phyloP scores from a whole-genome alignment of 768 basidiomycete species.

The Pisolithus marmoratus region DNA sequence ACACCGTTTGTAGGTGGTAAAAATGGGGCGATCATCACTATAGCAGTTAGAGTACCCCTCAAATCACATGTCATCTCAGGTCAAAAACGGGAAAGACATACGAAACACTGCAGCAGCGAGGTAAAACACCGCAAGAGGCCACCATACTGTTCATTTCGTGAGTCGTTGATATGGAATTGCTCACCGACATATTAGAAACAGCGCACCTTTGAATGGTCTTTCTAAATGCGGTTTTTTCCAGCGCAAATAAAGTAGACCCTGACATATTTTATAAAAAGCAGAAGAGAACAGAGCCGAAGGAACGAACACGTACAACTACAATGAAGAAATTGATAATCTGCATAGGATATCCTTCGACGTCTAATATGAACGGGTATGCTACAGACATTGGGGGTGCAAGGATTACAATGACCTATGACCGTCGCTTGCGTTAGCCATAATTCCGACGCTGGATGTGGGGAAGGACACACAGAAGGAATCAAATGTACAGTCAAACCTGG shows the following conservation, averaged over 20 bases:
- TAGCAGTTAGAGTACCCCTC: neutral
- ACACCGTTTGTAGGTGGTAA: conserved; percentile 46
- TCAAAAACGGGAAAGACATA: no score
- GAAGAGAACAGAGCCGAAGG: no score
- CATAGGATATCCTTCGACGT: conserved; percentile 52
- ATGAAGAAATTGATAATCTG: conserved; percentile 52
- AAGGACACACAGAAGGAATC: conserved; percentile 42
- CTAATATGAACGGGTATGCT: conserved; percentile 58
- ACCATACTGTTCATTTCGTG: no score
- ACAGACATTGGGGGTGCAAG: conserved; percentile 46
- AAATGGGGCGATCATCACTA: conserved; percentile 55
- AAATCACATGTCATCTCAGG: neutral
- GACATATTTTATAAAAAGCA: no score
- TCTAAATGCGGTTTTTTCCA: no score
- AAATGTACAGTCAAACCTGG: conserved; percentile 52
- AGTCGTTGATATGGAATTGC: no score
- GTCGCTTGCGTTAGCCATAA: conserved; percentile 35
- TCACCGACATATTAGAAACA: no score
- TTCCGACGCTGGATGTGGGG: neutral
- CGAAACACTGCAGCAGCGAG: no score
- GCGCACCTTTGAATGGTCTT: no score
- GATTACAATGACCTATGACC: conserved; percentile 43
- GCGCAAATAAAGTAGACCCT: no score
- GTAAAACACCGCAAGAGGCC: no score
- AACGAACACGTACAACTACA: conserved; percentile 49